Evolutionary conservation across 176 grass and related monocot species (phyloP).

Genomic region (Pontederia paniculata): DNA sequence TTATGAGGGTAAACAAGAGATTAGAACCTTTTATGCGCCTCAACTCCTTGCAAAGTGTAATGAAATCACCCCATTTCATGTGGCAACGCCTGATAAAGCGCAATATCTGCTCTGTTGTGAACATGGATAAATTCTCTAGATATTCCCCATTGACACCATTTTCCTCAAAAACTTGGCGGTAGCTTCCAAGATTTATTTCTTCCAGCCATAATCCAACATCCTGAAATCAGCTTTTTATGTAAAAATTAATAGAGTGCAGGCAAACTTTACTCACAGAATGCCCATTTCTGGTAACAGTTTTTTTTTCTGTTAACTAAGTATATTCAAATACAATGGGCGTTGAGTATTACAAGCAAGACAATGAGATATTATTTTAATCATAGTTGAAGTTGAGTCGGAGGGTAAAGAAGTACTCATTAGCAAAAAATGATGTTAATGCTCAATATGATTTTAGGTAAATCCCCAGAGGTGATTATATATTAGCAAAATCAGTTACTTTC

Average conservation of each 20-base stretch:
- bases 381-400: too few species aligned
- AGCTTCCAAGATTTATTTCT: constrained; percentile 73
- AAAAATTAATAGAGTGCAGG: neutral
- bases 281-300: neutral
- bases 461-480: too few species aligned
- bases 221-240: constrained; percentile 25
- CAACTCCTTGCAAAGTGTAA: constrained; percentile 83
- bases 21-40: constrained; percentile 78
- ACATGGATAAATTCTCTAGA: constrained; percentile 74
- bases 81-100: constrained; percentile 81
- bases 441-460: too few species aligned
- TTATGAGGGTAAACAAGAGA: too few species aligned
- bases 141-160: constrained; percentile 88
- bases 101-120: constrained; percentile 90
- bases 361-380: too few species aligned
- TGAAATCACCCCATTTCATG: constrained; percentile 96
- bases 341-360: too few species aligned
- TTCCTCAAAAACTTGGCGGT: constrained; percentile 65
- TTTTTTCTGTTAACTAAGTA: too few species aligned
- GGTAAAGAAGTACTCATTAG: too few species aligned
- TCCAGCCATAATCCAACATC: constrained; percentile 91
- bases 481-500: too few species aligned
- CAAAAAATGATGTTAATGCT: too few species aligned
- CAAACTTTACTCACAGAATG: neutral
- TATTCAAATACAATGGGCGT: too few species aligned